Evolutionary conservation across 1,284 basidiomycete genomes (phyloP).

Genomic region (Pterulicium gracile): DNA sequence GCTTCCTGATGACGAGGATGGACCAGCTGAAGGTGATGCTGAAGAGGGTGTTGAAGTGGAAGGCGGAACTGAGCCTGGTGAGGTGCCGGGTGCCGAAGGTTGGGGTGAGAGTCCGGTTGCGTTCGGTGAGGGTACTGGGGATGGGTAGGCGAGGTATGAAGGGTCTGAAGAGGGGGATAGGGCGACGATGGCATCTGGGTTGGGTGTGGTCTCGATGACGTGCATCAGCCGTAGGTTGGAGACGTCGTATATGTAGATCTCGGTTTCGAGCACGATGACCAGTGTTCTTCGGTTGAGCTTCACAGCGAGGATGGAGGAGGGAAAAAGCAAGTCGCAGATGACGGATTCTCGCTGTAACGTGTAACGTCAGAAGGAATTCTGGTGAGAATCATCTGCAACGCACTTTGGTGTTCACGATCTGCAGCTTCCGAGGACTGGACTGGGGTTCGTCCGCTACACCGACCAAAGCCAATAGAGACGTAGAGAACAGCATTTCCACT

Average conservation of each 20-base stretch:
- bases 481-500: slow-evolving; percentile 99
- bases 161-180: slow-evolving; percentile 93
- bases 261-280: slow-evolving; percentile 89
- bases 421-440: slow-evolving; percentile 83
- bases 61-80: slow-evolving; percentile 23
- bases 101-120: slow-evolving; percentile 41
- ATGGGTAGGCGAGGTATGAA: slow-evolving; percentile 93
- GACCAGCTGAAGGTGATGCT: slow-evolving; percentile 23
- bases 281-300: slow-evolving; percentile 95
- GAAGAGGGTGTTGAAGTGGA: slow-evolving; percentile 21
- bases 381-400: slow-evolving; percentile 10
- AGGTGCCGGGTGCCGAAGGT: slow-evolving; percentile 11
- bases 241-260: slow-evolving; percentile 99
- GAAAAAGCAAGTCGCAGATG: slow-evolving; percentile 98
- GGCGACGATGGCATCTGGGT: slow-evolving; percentile 92
- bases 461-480: slow-evolving; percentile 92
- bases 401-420: slow-evolving; percentile 98
- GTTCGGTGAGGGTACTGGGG: slow-evolving; percentile 80
- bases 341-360: slow-evolving; percentile 80
- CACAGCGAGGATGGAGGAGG: slow-evolving; percentile 90
- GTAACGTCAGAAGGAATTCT: neutral
- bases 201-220: slow-evolving; percentile 94
- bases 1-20: slow-evolving; percentile 24
- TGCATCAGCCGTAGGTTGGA: slow-evolving; percentile 97
- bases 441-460: slow-evolving; percentile 86